Conservation (phyloP, 371 early-diverging fungal species). For the Blakeslea trispora region DNA sequence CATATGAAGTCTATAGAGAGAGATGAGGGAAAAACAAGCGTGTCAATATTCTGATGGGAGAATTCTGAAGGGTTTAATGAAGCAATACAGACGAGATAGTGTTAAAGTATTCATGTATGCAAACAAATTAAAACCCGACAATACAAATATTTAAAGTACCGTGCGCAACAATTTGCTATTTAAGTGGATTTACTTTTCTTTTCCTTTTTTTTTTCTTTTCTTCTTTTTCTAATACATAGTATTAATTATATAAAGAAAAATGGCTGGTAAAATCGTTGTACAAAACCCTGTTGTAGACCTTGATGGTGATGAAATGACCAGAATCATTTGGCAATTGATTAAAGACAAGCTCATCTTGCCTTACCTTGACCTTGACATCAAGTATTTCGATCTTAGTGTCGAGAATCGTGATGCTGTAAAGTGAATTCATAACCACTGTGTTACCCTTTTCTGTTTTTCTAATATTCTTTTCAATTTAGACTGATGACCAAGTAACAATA, state of each 20-base stretch:
- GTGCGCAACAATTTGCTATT: too few relatives aligned
- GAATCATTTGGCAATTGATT: slow-evolving; percentile 94
- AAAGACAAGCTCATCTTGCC: slow-evolving; percentile 94
- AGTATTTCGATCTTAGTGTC: slow-evolving; percentile 95
- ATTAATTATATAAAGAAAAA: background rate
- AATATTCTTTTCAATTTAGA: slow-evolving; percentile 51
- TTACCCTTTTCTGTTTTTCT: too few relatives aligned
- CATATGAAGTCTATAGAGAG: too few relatives aligned
- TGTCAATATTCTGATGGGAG: too few relatives aligned
- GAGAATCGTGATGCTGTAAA: slow-evolving; percentile 85
- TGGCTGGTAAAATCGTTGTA: slow-evolving; percentile 60
- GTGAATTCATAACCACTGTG: background rate
- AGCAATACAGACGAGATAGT: too few relatives aligned
- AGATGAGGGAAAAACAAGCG: too few relatives aligned
- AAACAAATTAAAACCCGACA: too few relatives aligned
- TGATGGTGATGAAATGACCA: slow-evolving; percentile 97
- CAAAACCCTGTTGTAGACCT: slow-evolving; percentile 90
- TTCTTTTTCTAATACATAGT: slow-evolving; percentile 3
- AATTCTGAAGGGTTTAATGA: too few relatives aligned
- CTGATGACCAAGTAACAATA: slow-evolving; percentile 93
- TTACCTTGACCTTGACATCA: slow-evolving; percentile 89
- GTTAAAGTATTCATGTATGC: too few relatives aligned
- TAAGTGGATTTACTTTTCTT: slow-evolving; percentile 1
- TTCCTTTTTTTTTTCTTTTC: slow-evolving; percentile 7
- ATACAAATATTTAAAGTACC: too few relatives aligned